Conservation (phyloP, 2,329 filamentous ascomycete genomes). For the Chaetomium globosum region DNA sequence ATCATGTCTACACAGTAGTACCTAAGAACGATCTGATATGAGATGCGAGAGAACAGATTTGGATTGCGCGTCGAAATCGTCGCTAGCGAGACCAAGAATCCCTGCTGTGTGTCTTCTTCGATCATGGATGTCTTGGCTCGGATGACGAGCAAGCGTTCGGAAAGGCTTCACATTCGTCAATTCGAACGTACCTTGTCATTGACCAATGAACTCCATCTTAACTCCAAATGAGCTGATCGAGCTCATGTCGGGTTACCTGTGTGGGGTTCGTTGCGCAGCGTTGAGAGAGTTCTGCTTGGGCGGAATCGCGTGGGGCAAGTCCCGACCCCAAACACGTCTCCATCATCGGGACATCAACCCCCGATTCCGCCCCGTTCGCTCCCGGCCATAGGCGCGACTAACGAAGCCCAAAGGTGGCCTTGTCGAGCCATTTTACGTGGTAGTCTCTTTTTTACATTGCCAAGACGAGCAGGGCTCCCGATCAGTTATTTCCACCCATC, state of each 20-base stretch:
- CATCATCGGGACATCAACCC: slow-evolving; percentile 35
- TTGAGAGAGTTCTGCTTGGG: too few relatives aligned
- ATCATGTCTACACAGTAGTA: too few relatives aligned
- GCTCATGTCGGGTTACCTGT: too few relatives aligned
- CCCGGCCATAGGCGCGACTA: slow-evolving; percentile 20
- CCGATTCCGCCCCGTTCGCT: slow-evolving; percentile 27
- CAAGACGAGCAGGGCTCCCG: neutral
- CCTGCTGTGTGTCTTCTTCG: neutral
- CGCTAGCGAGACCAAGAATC: neutral
- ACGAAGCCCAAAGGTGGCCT: neutral
- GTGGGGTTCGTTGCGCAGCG: neutral
- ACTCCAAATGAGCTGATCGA: neutral
- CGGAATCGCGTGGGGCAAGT: neutral
- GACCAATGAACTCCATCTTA: neutral
- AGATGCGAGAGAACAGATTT: too few relatives aligned
- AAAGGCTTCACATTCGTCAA: neutral
- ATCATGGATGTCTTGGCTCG: neutral
- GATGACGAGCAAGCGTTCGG: neutral
- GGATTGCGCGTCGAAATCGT: neutral
- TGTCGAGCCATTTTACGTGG: neutral
- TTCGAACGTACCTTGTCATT: neutral
- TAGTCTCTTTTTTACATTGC: neutral
- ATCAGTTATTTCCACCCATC: neutral
- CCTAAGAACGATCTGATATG: too few relatives aligned
- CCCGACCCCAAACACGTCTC: slow-evolving; percentile 14